These are phyloP conservation scores for Neonectria hederae DNA, from an alignment of 2,329 filamentous ascomycete genomes.

Conservation along the genomic window DNA sequence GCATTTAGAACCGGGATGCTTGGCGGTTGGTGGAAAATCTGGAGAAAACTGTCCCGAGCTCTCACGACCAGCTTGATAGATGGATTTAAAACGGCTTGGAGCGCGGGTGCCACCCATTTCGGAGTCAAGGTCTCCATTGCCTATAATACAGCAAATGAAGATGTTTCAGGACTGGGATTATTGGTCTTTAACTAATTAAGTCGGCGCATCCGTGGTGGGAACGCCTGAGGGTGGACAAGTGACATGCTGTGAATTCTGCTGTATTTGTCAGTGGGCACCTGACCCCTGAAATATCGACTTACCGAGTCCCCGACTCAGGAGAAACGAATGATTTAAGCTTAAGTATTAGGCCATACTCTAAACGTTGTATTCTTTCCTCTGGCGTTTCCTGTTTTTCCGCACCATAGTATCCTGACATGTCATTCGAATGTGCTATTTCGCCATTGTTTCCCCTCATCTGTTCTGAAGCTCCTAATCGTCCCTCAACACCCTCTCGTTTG, in stretches of 20 bases:
- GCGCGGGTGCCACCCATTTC: conserved; percentile 1
- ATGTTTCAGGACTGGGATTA: not conserved
- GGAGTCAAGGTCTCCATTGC: not conserved
- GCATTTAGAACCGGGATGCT: not conserved
- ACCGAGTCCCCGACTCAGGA: not conserved
- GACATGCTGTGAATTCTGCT: not conserved
- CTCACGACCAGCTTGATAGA: conserved; percentile 17
- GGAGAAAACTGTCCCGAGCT: not conserved
- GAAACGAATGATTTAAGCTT: conserved; percentile 1
- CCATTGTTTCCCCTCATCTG: no score
- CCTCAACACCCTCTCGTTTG: no score
- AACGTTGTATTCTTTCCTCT: not conserved
- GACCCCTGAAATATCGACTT: not conserved
- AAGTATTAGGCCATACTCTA: not conserved
- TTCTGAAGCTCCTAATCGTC: no score
- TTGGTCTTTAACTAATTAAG: not conserved
- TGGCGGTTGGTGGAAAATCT: conserved; percentile 30
- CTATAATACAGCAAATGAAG: not conserved
- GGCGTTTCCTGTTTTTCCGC: not conserved
- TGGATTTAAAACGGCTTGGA: not conserved
- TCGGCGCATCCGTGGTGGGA: not conserved
- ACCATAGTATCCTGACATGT: not conserved
- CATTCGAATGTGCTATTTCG: not conserved
- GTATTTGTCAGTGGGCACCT: not conserved
- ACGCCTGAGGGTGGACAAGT: not conserved